Evolutionary conservation across 2,329 filamentous ascomycete genomes (phyloP).

Genomic region (Lasiodiplodia sp.): DNA sequence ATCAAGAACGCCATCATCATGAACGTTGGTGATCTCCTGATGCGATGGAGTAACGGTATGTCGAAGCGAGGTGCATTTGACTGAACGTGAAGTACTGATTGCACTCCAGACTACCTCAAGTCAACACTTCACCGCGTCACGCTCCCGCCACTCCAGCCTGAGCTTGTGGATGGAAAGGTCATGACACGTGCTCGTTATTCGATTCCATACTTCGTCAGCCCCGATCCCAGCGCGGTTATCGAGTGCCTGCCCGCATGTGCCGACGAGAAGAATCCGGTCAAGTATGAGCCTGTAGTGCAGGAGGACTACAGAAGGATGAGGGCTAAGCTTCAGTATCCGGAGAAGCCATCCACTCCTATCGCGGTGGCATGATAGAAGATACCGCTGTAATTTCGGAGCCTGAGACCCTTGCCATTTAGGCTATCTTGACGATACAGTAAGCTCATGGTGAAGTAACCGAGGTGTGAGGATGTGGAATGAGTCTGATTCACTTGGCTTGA

Average conservation of each 20-base stretch:
- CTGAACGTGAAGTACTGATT: background rate
- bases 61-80: background rate
- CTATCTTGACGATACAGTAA: background rate
- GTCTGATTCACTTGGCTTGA: no score
- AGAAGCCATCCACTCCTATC: background rate
- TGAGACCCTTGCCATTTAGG: background rate
- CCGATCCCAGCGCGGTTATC: constrained; percentile 59
- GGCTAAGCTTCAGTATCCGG: constrained; percentile 29
- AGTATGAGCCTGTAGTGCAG: constrained; percentile 28
- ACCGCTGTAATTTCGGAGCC: background rate
- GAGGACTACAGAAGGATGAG: constrained; percentile 29
- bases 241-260: constrained; percentile 41
- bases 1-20: constrained; percentile 29
- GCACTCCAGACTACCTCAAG: constrained; percentile 18
- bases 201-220: constrained; percentile 66
- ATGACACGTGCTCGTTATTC: constrained; percentile 64
- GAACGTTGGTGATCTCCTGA: constrained; percentile 28
- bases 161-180: constrained; percentile 41
- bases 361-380: constrained; percentile 1
- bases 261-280: constrained; percentile 19
- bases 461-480: no score
- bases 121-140: constrained; percentile 28
- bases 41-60: constrained; percentile 30
- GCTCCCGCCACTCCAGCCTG: constrained; percentile 1
- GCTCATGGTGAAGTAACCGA: background rate